phyloP scores from a whole-genome alignment of 2,329 filamentous ascomycete species.

The Beauveria caledonica region DNA sequence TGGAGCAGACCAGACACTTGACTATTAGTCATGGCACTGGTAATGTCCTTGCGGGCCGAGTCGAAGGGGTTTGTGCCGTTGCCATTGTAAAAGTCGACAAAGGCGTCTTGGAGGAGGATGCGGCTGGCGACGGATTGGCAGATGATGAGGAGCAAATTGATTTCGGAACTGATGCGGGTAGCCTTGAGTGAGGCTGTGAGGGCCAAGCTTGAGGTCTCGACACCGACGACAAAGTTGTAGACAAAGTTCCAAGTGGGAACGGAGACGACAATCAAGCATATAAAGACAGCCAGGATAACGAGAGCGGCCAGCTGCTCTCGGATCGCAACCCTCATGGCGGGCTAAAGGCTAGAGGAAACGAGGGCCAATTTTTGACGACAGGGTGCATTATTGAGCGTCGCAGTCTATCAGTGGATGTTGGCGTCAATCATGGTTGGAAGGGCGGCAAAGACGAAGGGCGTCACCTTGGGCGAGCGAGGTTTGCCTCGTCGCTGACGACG shows the following conservation, averaged over 20 bases:
- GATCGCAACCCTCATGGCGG: conserved; percentile 73
- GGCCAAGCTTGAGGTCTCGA: conserved; percentile 54
- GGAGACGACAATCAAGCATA: conserved; percentile 71
- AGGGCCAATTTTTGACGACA: not conserved
- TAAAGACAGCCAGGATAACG: conserved; percentile 66
- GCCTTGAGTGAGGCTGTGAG: conserved; percentile 83
- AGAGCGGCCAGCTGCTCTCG: conserved; percentile 77
- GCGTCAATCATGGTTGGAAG: not conserved
- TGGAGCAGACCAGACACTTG: conserved; percentile 56
- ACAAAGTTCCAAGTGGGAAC: conserved; percentile 64
- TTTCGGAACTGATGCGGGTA: conserved; percentile 68
- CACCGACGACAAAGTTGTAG: conserved; percentile 43
- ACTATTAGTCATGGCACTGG: conserved; percentile 58
- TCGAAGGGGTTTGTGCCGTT: conserved; percentile 55
- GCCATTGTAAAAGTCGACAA: conserved; percentile 44
- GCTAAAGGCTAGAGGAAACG: not conserved
- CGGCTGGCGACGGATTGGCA: conserved; percentile 64
- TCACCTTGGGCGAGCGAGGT: not conserved
- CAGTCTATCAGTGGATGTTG: not conserved
- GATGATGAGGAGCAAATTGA: conserved; percentile 70
- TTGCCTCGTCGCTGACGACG: not conserved
- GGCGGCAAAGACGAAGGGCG: not conserved
- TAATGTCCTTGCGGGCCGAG: conserved; percentile 52
- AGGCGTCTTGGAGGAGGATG: conserved; percentile 47
- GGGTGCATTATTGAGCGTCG: not conserved